A percentile compares a stretch with the other conserved stretches of the same genome.
Evolutionary conservation across 2,329 filamentous ascomycete genomes (phyloP).

Genomic region (Pseudogymnoascus sp.): DNA sequence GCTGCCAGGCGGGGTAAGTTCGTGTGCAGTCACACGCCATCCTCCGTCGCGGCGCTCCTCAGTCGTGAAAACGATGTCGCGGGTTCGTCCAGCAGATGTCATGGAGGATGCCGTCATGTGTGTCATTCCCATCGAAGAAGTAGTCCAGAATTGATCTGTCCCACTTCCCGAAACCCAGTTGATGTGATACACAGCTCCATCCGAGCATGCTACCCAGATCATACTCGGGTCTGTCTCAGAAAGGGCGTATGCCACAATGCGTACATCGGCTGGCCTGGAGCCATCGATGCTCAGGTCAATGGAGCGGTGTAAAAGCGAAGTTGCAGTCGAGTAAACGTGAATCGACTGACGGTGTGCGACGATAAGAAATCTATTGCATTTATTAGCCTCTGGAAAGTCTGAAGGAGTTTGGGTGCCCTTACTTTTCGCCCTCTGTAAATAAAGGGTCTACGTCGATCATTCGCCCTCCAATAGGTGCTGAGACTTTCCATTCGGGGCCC

Average conservation of each 20-base stretch:
- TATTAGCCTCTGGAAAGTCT: not conserved
- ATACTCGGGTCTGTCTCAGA: constrained; percentile 38
- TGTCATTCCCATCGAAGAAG: constrained; percentile 27
- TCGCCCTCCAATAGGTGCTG: constrained; percentile 55
- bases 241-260: constrained; percentile 32
- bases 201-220: constrained; percentile 52
- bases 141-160: constrained; percentile 33
- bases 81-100: constrained; percentile 24
- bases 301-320: constrained; percentile 70
- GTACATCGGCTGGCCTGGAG: constrained; percentile 17
- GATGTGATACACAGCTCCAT: constrained; percentile 48
- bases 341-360: constrained; percentile 66
- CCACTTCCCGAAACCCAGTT: constrained; percentile 47
- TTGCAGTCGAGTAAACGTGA: constrained; percentile 71
- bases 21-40: constrained; percentile 28
- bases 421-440: constrained; percentile 54
- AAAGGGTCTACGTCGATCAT: constrained; percentile 59
- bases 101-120: constrained; percentile 30
- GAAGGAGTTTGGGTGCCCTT: constrained; percentile 15
- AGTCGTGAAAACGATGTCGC: constrained; percentile 30
- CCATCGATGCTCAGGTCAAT: constrained; percentile 43
- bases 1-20: constrained; percentile 26
- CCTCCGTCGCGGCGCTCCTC: constrained; percentile 25
- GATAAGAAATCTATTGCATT: constrained; percentile 52
- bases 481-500: constrained; percentile 45